Evolutionary conservation across 176 grass and related monocot genomes (phyloP).

Genomic region (Lolium multiflorum): DNA sequence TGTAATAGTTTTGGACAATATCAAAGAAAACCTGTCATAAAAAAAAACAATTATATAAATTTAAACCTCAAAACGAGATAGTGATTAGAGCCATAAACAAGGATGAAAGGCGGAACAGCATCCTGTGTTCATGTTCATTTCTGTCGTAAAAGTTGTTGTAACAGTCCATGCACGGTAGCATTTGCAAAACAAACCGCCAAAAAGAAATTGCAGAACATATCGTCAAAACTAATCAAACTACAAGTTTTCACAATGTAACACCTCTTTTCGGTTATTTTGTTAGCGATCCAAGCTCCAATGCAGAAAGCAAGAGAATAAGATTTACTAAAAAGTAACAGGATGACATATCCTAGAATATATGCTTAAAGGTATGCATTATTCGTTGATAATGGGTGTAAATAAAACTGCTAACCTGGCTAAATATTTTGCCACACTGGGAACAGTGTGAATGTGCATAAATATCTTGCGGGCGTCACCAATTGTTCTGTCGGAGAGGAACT

Average conservation of each 20-base stretch:
- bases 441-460: conserved; percentile 80
- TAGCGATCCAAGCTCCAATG: neutral
- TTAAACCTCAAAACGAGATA: neutral
- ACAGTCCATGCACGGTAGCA: neutral
- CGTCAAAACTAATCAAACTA: neutral
- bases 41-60: conserved; percentile 18
- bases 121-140: neutral
- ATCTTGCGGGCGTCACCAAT: conserved; percentile 52
- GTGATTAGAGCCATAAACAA: neutral
- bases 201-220: neutral
- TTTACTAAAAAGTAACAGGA: conserved; percentile 11
- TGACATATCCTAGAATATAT: neutral
- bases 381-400: neutral
- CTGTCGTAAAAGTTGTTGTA: neutral
- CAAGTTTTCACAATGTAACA: neutral
- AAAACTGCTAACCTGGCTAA: conserved; percentile 60
- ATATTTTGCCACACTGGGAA: conserved; percentile 67
- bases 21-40: conserved; percentile 75
- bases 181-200: neutral
- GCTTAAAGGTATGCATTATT: neutral
- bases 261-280: conserved; percentile 10
- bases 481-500: conserved; percentile 46
- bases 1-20: conserved; percentile 78
- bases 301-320: conserved; percentile 4
- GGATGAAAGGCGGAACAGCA: neutral